Base-by-base conservation (phyloP, 768 basidiomycete genomes). In the Sarcomyxa edulis region DNA sequence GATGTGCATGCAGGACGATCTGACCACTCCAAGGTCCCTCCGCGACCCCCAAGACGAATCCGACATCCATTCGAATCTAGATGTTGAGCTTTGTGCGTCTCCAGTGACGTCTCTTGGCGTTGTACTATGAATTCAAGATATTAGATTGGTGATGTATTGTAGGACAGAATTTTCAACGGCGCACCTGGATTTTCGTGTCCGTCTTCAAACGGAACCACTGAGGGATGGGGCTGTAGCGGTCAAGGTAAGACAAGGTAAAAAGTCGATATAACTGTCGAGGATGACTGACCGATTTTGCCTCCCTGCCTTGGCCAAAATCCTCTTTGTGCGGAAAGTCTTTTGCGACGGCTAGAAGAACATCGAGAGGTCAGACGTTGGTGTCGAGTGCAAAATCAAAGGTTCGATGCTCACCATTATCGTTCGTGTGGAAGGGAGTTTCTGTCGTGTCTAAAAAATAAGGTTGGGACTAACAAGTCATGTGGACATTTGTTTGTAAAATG, bases 141-240 rank as follows among this genome's bases (percentile, higher is more conserved):
- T 32, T 39, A 32, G 30, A 31, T 19, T 31, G 2, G 32, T 20
- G 11, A 25, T 20, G 16, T 22, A 32, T 15, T 22, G 29, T 25
- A 27, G 28, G 22, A 23, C 19, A 30, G 5, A 31, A 31, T 26
- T n/a, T n/a, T 22, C 26, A 16, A 4, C 55, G 25, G 58, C 71
- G 53, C 54, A 88, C 88, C 68, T 91, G 87, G 52, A 90, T 94
- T 75, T 96, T 94, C 48, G 85, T 86, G 62, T 92, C 95, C 54
- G 87, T 79, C 78, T 96, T 97, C 46, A 94, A 72, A 50, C 93
- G 91, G 81, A 96, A 97, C 95, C 95, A 99, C 59, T 97, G 95
- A 49, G 95, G 96, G 46, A 99, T 97, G 46, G 95, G 96, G 60
- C 89, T 92, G 39, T 27, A 21, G 24, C 37, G 33, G 11, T 15